Conservation (phyloP, 2,329 filamentous ascomycete genomes). For the Talaromyces amestolkiae region DNA sequence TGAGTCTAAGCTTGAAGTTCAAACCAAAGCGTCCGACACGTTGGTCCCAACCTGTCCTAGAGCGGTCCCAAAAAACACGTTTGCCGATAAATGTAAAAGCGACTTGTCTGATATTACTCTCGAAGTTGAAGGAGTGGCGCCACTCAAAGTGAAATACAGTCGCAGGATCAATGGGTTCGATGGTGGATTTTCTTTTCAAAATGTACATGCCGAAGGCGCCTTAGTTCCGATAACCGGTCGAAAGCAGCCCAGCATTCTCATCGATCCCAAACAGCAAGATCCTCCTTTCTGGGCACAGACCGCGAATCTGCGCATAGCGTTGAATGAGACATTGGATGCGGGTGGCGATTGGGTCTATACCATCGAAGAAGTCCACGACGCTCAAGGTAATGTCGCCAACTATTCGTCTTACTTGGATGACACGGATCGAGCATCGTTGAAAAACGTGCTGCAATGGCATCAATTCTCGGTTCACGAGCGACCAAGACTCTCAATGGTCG, state of each 20-base stretch:
- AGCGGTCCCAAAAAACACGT: slow-evolving; percentile 66
- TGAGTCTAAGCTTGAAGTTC: slow-evolving; percentile 90
- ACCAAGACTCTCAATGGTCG: slow-evolving; percentile 67
- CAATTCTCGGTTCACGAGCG: slow-evolving; percentile 83
- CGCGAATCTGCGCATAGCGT: slow-evolving; percentile 70
- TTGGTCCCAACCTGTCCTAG: slow-evolving; percentile 84
- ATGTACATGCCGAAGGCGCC: slow-evolving; percentile 84
- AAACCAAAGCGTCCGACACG: slow-evolving; percentile 70
- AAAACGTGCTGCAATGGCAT: slow-evolving; percentile 65
- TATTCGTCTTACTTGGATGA: slow-evolving; percentile 67
- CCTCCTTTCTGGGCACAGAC: slow-evolving; percentile 72
- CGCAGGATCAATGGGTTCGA: slow-evolving; percentile 80
- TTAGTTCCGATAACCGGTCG: slow-evolving; percentile 71
- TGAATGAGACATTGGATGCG: slow-evolving; percentile 83
- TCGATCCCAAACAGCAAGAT: slow-evolving; percentile 51
- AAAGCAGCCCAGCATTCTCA: slow-evolving; percentile 56
- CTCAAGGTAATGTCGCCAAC: slow-evolving; percentile 78
- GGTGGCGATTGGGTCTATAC: slow-evolving; percentile 85
- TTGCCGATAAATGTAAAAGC: slow-evolving; percentile 71
- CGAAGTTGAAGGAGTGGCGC: slow-evolving; percentile 82
- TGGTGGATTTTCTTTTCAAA: slow-evolving; percentile 85
- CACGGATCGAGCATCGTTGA: slow-evolving; percentile 59
- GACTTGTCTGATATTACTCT: slow-evolving; percentile 84
- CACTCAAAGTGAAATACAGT: slow-evolving; percentile 89
- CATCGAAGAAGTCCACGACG: slow-evolving; percentile 89